Evolutionary conservation across 2,329 filamentous ascomycete species (phyloP).

Genomic region (Neonectria hederae): DNA sequence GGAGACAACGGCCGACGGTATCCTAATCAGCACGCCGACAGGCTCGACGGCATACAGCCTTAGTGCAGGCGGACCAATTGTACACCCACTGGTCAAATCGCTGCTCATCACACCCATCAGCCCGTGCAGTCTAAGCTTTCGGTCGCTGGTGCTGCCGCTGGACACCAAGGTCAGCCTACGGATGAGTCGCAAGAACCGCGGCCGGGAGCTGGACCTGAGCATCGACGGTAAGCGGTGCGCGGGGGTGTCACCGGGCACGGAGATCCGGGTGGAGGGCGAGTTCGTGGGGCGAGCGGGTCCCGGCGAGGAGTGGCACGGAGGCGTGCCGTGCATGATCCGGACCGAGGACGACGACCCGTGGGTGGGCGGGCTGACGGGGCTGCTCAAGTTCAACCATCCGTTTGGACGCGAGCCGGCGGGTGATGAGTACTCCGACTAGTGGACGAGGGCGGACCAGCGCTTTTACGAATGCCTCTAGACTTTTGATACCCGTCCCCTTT

Average conservation of each 20-base stretch:
- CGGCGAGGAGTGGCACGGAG: conserved; percentile 71
- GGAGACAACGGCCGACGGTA: conserved; percentile 93
- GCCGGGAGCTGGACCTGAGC: conserved; percentile 79
- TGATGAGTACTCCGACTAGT: conserved; percentile 44
- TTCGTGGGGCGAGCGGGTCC: conserved; percentile 64
- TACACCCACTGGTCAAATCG: conserved; percentile 90
- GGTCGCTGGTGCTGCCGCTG: conserved; percentile 87
- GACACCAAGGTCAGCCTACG: conserved; percentile 85
- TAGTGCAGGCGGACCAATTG: conserved; percentile 91
- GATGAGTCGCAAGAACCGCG: conserved; percentile 82
- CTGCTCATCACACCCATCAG: conserved; percentile 94
- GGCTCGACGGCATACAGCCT: conserved; percentile 95
- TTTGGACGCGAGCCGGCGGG: conserved; percentile 69
- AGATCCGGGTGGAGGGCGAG: conserved; percentile 90
- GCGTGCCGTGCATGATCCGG: conserved; percentile 91
- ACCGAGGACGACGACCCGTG: conserved; percentile 85
- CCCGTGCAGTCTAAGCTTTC: conserved; percentile 89
- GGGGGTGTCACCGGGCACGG: conserved; percentile 77
- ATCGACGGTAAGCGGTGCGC: conserved; percentile 78
- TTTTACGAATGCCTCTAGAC: conserved; percentile 1
- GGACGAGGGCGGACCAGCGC: neutral
- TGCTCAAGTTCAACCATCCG: conserved; percentile 97
- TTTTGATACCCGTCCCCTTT: conserved; percentile 15
- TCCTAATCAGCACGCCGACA: conserved; percentile 92
- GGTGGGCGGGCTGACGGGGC: conserved; percentile 92